Evolutionary conservation across 2,329 filamentous ascomycete genomes (phyloP).

Genomic region (Thielaviopsis cerberus): DNA sequence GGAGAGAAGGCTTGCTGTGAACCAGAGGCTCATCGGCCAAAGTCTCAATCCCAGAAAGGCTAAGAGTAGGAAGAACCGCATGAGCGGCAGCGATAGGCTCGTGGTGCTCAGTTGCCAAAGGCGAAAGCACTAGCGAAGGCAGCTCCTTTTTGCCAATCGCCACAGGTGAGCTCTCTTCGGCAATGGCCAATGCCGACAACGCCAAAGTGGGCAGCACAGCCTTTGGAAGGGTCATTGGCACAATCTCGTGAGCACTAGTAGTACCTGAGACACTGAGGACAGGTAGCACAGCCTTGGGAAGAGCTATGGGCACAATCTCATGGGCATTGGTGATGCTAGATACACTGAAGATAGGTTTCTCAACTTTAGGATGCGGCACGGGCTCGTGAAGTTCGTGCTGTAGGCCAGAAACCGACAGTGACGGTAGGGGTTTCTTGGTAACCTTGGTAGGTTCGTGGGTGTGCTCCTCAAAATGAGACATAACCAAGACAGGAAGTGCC

Average conservation of each 20-base stretch:
- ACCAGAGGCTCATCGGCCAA: not conserved
- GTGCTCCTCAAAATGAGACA: not conserved
- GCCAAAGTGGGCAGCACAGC: slow-evolving; percentile 16
- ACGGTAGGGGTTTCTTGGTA: not conserved
- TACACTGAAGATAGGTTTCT: slow-evolving; percentile 15
- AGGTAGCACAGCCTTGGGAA: too few species aligned
- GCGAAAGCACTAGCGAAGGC: not conserved
- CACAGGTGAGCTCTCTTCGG: not conserved
- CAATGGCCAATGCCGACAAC: slow-evolving; percentile 15
- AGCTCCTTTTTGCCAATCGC: not conserved
- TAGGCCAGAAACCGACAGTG: not conserved
- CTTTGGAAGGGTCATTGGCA: too few species aligned
- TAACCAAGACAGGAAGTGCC: not conserved
- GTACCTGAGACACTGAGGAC: too few species aligned
- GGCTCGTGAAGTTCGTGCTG: slow-evolving; percentile 7
- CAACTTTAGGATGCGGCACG: slow-evolving; percentile 16
- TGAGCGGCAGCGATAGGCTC: slow-evolving; percentile 15
- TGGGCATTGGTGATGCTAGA: slow-evolving; percentile 18
- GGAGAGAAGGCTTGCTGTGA: not conserved
- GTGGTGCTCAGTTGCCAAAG: slow-evolving; percentile 18
- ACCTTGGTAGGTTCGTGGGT: not conserved
- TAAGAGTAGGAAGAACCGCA: not conserved
- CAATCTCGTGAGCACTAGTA: too few species aligned
- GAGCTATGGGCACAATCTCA: slow-evolving; percentile 16
- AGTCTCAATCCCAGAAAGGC: not conserved